phyloP scores from a whole-genome alignment of 495 filamentous ascomycete species.

The Bacidia gigantensis region DNA sequence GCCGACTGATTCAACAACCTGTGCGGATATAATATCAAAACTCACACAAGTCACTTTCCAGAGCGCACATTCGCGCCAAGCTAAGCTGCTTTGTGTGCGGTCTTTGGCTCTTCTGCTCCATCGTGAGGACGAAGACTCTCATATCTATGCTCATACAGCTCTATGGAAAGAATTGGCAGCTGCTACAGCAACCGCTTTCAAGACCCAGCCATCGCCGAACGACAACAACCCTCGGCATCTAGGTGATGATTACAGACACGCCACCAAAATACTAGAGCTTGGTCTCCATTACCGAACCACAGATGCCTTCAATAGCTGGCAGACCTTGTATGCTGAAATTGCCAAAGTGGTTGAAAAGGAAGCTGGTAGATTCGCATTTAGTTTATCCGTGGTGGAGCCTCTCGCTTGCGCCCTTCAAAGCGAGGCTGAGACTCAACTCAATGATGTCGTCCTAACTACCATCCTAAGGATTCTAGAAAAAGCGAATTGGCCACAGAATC shows the following conservation, averaged over 20 bases:
- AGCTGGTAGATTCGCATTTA: conserved; percentile 48
- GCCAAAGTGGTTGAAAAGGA: conserved; percentile 46
- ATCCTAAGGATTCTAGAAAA: conserved; percentile 19
- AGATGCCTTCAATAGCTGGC: conserved; percentile 39
- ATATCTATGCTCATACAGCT: background rate
- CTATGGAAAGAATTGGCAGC: conserved; percentile 30
- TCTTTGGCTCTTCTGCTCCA: conserved; percentile 26
- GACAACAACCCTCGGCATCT: conserved; percentile 7
- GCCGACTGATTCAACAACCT: background rate
- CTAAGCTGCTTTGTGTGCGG: conserved; percentile 32
- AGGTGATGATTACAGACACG: conserved; percentile 49
- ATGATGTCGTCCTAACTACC: conserved; percentile 13
- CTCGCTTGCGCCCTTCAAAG: conserved; percentile 39
- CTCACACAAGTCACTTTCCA: conserved; percentile 11
- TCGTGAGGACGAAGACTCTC: background rate
- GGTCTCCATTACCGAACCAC: conserved; percentile 35
- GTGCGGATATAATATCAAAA: conserved; percentile 4
- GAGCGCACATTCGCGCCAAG: conserved; percentile 25
- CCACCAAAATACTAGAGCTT: conserved; percentile 49
- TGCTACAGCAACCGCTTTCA: conserved; percentile 20
- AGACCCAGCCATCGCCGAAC: background rate
- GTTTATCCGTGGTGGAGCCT: conserved; percentile 54
- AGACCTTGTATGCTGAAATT: conserved; percentile 43
- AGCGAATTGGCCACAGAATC: conserved; percentile 18
- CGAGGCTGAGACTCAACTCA: conserved; percentile 6